These are phyloP conservation scores for Fusarium sororula DNA, from an alignment of 2,329 filamentous ascomycete species.

Conservation along the genomic window DNA sequence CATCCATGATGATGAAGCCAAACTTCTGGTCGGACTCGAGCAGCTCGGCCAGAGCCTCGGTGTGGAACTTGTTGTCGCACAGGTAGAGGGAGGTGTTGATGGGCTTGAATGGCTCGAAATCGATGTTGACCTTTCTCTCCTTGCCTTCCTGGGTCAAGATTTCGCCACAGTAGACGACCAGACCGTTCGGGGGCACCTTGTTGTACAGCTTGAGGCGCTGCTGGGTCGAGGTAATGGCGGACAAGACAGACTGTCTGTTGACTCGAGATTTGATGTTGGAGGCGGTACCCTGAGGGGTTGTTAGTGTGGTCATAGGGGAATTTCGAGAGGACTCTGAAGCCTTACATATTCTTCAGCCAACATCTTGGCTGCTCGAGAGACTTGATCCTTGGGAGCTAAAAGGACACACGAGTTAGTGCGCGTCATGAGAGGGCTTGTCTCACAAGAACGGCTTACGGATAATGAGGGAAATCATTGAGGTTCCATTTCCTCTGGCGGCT, in stretches of 20 bases:
- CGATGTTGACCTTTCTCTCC: slow-evolving; percentile 99
- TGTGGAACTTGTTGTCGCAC: slow-evolving; percentile 99
- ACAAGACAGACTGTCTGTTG: slow-evolving; percentile 97
- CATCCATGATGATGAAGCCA: slow-evolving; percentile 99
- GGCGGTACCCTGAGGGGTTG: slow-evolving; percentile 79
- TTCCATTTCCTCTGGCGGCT: slow-evolving; percentile 96
- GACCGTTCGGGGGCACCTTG: slow-evolving; percentile 96
- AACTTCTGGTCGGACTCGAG: slow-evolving; percentile 99
- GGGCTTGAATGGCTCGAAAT: slow-evolving; percentile 99
- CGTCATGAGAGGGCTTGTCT: slow-evolving; percentile 20
- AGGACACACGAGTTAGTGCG: slow-evolving; percentile 37
- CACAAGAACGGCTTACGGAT: slow-evolving; percentile 74
- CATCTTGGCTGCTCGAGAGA: slow-evolving; percentile 97
- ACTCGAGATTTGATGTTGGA: slow-evolving; percentile 99
- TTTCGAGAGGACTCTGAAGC: background rate
- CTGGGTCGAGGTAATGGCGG: slow-evolving; percentile 98
- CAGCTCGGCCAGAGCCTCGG: slow-evolving; percentile 94
- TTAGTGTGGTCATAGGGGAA: slow-evolving; percentile 25
- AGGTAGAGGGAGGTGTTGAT: slow-evolving; percentile 99
- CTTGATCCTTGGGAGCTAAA: slow-evolving; percentile 94
- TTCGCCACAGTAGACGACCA: slow-evolving; percentile 99
- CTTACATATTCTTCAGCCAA: slow-evolving; percentile 99
- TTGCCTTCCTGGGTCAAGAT: slow-evolving; percentile 99
- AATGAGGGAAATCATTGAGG: slow-evolving; percentile 99
- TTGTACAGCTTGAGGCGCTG: slow-evolving; percentile 99